Evolutionary conservation across 176 grass and related monocot species (phyloP).

Genomic region (Bonia amplexicaulis): DNA sequence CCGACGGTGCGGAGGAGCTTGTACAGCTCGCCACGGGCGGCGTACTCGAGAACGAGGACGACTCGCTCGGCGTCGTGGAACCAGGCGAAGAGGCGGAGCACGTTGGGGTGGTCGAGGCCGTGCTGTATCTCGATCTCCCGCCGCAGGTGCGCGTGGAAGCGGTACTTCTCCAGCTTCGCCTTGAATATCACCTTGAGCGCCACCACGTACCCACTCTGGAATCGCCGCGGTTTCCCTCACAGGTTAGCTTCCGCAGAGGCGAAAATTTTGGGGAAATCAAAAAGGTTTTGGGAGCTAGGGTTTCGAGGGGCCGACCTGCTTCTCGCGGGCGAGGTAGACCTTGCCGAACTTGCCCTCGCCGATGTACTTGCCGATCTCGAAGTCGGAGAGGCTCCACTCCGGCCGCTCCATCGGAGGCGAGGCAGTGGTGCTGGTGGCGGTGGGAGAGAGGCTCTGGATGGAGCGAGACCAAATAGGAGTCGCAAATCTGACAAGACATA

Average conservation of each 20-base stretch:
- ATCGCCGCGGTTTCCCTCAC: not conserved
- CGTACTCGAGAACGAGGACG: slow-evolving; percentile 84
- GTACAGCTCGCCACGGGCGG: slow-evolving; percentile 66
- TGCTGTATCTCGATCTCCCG: slow-evolving; percentile 89
- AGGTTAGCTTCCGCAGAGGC: not conserved
- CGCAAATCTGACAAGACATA: no score
- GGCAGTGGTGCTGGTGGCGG: not conserved
- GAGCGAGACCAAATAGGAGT: no score
- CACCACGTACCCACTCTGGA: slow-evolving; percentile 79
- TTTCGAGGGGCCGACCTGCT: slow-evolving; percentile 35
- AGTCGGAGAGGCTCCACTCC: slow-evolving; percentile 70
- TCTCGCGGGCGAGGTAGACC: slow-evolving; percentile 88
- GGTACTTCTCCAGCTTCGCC: slow-evolving; percentile 85
- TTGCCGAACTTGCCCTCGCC: slow-evolving; percentile 88
- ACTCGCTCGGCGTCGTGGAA: slow-evolving; percentile 70
- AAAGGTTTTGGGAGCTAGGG: not conserved
- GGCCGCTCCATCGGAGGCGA: slow-evolving; percentile 14
- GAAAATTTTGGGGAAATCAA: not conserved
- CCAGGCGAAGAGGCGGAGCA: slow-evolving; percentile 91
- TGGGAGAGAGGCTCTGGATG: not conserved
- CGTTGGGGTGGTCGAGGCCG: slow-evolving; percentile 79
- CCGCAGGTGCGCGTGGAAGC: slow-evolving; percentile 57
- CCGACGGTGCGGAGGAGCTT: slow-evolving; percentile 61
- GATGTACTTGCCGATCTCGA: slow-evolving; percentile 76
- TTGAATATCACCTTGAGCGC: slow-evolving; percentile 84